Evolutionary conservation across 2,329 filamentous ascomycete genomes (phyloP).

Genomic region (Neoarthrinium moseri): DNA sequence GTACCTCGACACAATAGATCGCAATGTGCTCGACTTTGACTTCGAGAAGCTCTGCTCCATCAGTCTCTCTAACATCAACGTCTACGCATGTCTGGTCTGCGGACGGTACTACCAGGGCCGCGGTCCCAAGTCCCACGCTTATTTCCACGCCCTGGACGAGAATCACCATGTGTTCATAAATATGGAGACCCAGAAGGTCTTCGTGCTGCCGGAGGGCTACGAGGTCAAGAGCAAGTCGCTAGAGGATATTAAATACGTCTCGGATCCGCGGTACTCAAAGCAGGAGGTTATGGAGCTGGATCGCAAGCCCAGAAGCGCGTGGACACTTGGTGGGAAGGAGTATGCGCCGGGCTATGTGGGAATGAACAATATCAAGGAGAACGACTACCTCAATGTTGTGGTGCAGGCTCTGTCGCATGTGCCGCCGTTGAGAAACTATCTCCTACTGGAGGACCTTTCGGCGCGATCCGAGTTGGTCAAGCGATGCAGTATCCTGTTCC

Average conservation of each 20-base stretch:
- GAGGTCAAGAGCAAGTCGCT: slow-evolving; percentile 93
- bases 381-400: slow-evolving; percentile 96
- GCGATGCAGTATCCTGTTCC: slow-evolving; percentile 82
- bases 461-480: slow-evolving; percentile 76
- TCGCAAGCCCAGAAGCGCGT: slow-evolving; percentile 59
- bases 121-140: slow-evolving; percentile 91
- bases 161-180: slow-evolving; percentile 98
- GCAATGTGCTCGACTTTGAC: slow-evolving; percentile 91
- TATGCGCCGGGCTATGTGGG: slow-evolving; percentile 95
- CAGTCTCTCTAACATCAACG: slow-evolving; percentile 95
- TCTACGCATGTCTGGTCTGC: slow-evolving; percentile 95
- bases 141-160: slow-evolving; percentile 94
- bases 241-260: slow-evolving; percentile 97
- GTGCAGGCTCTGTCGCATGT: slow-evolving; percentile 92
- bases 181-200: slow-evolving; percentile 89
- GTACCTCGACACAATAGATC: slow-evolving; percentile 96
- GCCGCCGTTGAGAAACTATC: slow-evolving; percentile 82
- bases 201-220: slow-evolving; percentile 92
- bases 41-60: slow-evolving; percentile 98
- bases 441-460: slow-evolving; percentile 81
- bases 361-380: slow-evolving; percentile 99
- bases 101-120: slow-evolving; percentile 97
- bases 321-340: slow-evolving; percentile 78
- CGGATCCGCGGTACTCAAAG: slow-evolving; percentile 82
- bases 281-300: slow-evolving; percentile 81